A percentile compares a stretch with the other conserved stretches of the same genome.
Evolutionary conservation across 192 early-diverging fungal species (phyloP).

Genomic region (Coemansia sp.): DNA sequence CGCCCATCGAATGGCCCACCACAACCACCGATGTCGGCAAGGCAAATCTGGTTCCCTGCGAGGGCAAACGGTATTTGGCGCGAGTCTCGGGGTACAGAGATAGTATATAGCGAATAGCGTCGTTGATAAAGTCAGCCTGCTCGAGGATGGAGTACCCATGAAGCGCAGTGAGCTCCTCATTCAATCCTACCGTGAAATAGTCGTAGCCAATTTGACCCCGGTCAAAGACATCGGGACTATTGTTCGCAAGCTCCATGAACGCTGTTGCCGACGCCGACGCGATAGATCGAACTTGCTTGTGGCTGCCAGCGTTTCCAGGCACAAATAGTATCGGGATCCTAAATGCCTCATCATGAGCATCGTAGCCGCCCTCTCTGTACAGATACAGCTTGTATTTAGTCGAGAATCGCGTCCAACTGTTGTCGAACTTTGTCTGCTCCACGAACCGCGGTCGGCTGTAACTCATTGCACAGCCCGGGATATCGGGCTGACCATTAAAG

Average conservation of each 20-base stretch:
- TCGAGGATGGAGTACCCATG: constrained; percentile 79
- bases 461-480: constrained; percentile 57
- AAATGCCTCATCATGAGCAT: constrained; percentile 49
- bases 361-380: constrained; percentile 70
- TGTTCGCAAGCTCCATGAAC: constrained; percentile 55
- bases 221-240: constrained; percentile 13
- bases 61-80: constrained; percentile 13
- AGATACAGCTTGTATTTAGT: constrained; percentile 78
- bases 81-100: constrained; percentile 65
- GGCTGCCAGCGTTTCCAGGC: constrained; percentile 93
- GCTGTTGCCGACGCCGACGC: constrained; percentile 70
- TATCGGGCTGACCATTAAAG: constrained; percentile 66
- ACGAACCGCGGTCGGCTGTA: constrained; percentile 62
- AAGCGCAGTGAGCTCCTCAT: constrained; percentile 93
- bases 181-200: constrained; percentile 71
- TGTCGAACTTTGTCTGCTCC: constrained; percentile 46
- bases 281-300: constrained; percentile 86
- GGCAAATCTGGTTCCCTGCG: constrained; percentile 35
- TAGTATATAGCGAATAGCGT: constrained; percentile 76
- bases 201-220: constrained; percentile 53
- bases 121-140: constrained; percentile 86
- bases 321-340: constrained; percentile 92
- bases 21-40: constrained; percentile 78
- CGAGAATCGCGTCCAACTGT: constrained; percentile 59
- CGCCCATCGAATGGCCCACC: constrained; percentile 95